These are phyloP conservation scores for Vitis hybrid DNA, from an alignment of 177 flowering plant species.

Conservation along the genomic window DNA sequence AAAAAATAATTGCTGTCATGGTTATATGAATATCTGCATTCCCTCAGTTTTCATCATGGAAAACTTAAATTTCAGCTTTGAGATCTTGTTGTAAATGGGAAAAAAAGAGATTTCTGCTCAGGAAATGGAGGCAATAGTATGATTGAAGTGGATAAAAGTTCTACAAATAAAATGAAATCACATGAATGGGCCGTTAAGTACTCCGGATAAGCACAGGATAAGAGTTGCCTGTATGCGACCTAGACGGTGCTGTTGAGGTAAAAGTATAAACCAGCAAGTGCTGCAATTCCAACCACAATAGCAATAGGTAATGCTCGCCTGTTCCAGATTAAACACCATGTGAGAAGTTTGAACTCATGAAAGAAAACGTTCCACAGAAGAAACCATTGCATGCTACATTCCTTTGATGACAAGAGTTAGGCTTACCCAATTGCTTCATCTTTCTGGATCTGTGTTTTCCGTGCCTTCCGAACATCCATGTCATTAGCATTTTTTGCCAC, in stretches of 20 bases:
- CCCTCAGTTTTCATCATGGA: no score
- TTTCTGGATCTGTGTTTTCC: constrained; percentile 72
- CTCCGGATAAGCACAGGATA: neutral
- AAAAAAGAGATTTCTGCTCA: neutral
- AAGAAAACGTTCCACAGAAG: neutral
- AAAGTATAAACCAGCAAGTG: constrained; percentile 73
- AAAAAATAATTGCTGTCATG: no score
- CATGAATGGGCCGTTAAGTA: constrained; percentile 3
- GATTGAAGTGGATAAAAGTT: neutral
- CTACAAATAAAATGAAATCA: neutral
- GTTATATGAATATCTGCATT: no score
- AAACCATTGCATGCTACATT: neutral
- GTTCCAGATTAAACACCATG: constrained; percentile 18
- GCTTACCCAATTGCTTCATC: constrained; percentile 89
- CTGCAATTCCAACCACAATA: constrained; percentile 61
- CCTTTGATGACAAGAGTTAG: neutral
- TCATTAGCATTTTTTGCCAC: constrained; percentile 68
- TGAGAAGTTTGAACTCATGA: neutral
- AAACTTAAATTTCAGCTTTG: no score
- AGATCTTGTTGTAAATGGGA: no score
- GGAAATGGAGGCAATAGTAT: neutral
- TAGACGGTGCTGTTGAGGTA: constrained; percentile 64
- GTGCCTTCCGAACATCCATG: constrained; percentile 66
- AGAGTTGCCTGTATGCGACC: neutral
- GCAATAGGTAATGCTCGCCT: constrained; percentile 82